phyloP scores from a whole-genome alignment of 148 eudicot species.

The Bassia scoparia region DNA sequence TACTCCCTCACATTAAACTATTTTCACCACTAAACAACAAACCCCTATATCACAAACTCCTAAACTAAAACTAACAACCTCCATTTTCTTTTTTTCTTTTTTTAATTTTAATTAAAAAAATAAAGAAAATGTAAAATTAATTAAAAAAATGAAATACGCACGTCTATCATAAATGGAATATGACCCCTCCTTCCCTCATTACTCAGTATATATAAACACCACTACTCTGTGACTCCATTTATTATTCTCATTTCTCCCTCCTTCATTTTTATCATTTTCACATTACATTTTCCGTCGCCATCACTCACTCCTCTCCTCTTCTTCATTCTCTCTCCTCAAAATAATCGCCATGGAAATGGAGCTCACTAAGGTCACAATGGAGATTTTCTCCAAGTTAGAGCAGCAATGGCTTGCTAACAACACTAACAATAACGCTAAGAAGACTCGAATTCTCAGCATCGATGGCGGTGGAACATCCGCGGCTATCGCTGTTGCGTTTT shows the following conservation, averaged over 20 bases:
- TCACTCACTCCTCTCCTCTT: not conserved
- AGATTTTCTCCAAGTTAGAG: slow-evolving; percentile 43
- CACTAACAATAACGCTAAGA: slow-evolving; percentile 37
- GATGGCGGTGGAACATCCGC: slow-evolving; percentile 77
- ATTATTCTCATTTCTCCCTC: not conserved
- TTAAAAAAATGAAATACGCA: slow-evolving; percentile 11
- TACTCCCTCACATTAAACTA: not conserved
- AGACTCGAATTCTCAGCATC: slow-evolving; percentile 51
- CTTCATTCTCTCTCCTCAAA: not conserved
- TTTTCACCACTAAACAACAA: slow-evolving; percentile 11
- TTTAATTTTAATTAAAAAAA: not conserved
- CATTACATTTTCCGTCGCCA: not conserved
- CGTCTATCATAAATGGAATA: slow-evolving; percentile 23
- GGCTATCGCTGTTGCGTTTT: slow-evolving; percentile 47
- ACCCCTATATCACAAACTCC: not conserved
- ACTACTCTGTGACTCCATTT: slow-evolving; percentile 3
- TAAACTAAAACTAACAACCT: not conserved
- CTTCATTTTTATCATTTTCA: not conserved
- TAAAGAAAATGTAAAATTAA: not conserved
- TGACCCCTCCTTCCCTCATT: not conserved
- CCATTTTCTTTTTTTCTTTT: no score
- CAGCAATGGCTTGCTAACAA: slow-evolving; percentile 40
- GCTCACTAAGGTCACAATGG: slow-evolving; percentile 48
- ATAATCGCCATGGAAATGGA: slow-evolving; percentile 35
- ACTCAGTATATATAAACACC: slow-evolving; percentile 10